Base-by-base conservation (phyloP, 108 stramenopile genomes). In the Nitzschia sp. region DNA sequence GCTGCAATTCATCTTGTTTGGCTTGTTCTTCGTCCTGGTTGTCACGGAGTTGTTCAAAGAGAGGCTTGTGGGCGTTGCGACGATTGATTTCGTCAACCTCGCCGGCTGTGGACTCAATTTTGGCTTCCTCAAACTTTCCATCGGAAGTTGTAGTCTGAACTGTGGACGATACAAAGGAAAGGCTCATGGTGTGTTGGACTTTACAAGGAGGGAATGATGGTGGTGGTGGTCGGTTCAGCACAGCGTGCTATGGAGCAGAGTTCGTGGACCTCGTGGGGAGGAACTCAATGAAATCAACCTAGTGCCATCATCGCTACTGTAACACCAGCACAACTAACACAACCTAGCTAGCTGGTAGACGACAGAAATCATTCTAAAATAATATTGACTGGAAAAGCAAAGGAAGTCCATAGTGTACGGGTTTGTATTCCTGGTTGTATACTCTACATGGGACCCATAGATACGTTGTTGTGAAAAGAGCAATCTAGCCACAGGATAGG, bases 101-200 rank as follows among this genome's bases (percentile, higher is more conserved):
- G 10, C 70, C 69, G 12, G 62, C 54, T 9, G 41, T 42, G 56
- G 50, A 48, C 67, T 86, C 81, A 54, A 93, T 82, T 40, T 78
- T 48, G 38, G 72, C 84, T 61, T 93, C 92, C 55, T 89, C 84
- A 70, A 82, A 89, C 63, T 84, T 87, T 19, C 90, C 86, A 57
- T 82, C 86, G 20, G 89, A 84, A 24, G 84, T 86, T 15, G 82
- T 77, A n/a, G 84, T 82, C 62, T 88, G 88, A 53, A 93, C 88
- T 57, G 92, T 82, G 20, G 89, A 87, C 51, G 88, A 86, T 9
- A 93, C 89, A 72, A 93, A 93, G 24, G 85, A 88, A 61, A 93
- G 75, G 64, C 87, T 88, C 92, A 93, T 93, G n/a, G 17, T 60
- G 10, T n/a, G 7, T 1, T 34, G 29, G 29, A 5, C 5, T n/a